Base-by-base conservation (phyloP, 768 basidiomycete genomes). In the Termitomyces sp. region DNA sequence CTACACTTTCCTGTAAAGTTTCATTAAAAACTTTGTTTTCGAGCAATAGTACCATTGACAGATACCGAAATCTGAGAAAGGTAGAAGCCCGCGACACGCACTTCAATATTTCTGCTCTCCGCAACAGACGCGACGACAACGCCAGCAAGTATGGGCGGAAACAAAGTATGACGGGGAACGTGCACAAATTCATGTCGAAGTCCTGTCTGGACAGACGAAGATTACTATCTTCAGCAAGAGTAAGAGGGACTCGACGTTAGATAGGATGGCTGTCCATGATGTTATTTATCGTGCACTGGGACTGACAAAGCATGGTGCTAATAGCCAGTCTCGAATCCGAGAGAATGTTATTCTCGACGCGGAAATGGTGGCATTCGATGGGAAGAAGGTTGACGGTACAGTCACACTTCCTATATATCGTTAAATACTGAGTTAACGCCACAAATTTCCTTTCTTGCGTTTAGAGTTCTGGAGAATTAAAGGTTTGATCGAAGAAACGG, bases 121-220 rank as follows among this genome's bases (percentile, higher is more conserved):
- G 67, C 37, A 71, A 77, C 0, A 34, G 37, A 37, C 38, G 32
- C 44, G 31, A 44, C 37, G 25, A 31, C 10, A 29, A 38, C 54
- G 40, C 4, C 73, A 77, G 11, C 70, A 67, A 27, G 75, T 94
- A 9, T 95, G 89, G 83, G 90, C 88, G 1, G 95, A 98, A 72
- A 94, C 86, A 0, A 98, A 98, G 69, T 95, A 95, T 68, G 95
- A 96, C 57, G 95, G 95, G 10, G 94, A 96, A 70, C 81, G 95
- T n/a, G 87, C 93, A 54, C 95, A 98, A 63, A 92, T 95, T 27
- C 95, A 98, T 65, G 81, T 94, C 23, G 77, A 86, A 65, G 66
- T 86, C 2, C 62, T 4, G 68, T 75, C 14, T 62, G 68, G n/a
- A 5, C 70, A 78, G 5, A 73, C 72, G 34, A 57, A 56, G 5